Evolutionary conservation across 805 yeast genomes (phyloP).

Genomic region (Metschnikowia borealis): DNA sequence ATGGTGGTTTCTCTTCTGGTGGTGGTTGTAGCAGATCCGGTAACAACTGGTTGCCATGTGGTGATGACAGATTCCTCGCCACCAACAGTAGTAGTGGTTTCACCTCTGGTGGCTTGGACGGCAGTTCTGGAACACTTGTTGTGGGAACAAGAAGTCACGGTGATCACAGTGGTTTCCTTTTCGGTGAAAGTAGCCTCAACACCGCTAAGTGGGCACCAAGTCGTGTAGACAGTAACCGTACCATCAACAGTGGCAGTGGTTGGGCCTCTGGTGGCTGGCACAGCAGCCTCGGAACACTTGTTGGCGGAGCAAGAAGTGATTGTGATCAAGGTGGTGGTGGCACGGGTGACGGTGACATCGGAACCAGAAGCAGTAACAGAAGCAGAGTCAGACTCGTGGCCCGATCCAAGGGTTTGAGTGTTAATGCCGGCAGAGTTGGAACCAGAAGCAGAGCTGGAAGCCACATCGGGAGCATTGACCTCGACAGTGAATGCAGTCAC

Average conservation of each 20-base stretch:
- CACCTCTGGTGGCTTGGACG: slow-evolving; percentile 32
- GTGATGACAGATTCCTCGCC: slow-evolving; percentile 22
- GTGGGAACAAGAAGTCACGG: slow-evolving; percentile 22
- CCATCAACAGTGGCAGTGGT: slow-evolving; percentile 21
- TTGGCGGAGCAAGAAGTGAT: slow-evolving; percentile 34
- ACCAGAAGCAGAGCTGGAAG: slow-evolving; percentile 15
- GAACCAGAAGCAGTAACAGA: slow-evolving; percentile 13
- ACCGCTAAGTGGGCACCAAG: slow-evolving; percentile 34
- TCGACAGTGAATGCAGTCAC: slow-evolving; percentile 10
- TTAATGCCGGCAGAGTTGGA: neutral
- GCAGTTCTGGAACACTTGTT: slow-evolving; percentile 12
- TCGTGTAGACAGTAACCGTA: slow-evolving; percentile 24
- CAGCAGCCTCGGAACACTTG: slow-evolving; percentile 24
- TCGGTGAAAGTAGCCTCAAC: slow-evolving; percentile 13
- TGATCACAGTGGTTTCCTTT: slow-evolving; percentile 22
- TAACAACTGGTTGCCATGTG: slow-evolving; percentile 36
- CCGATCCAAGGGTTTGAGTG: slow-evolving; percentile 5
- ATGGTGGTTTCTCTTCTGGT: slow-evolving; percentile 16
- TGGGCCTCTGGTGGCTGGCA: slow-evolving; percentile 33
- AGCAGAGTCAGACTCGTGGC: too few species aligned
- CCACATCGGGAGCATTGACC: slow-evolving; percentile 7
- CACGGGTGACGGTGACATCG: slow-evolving; percentile 10
- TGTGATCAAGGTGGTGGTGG: slow-evolving; percentile 21
- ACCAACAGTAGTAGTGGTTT: slow-evolving; percentile 20
- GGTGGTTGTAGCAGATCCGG: slow-evolving; percentile 18